Evolutionary conservation across 106 monocot genomes (phyloP).

Genomic region (Dioscorea zingiberensis): DNA sequence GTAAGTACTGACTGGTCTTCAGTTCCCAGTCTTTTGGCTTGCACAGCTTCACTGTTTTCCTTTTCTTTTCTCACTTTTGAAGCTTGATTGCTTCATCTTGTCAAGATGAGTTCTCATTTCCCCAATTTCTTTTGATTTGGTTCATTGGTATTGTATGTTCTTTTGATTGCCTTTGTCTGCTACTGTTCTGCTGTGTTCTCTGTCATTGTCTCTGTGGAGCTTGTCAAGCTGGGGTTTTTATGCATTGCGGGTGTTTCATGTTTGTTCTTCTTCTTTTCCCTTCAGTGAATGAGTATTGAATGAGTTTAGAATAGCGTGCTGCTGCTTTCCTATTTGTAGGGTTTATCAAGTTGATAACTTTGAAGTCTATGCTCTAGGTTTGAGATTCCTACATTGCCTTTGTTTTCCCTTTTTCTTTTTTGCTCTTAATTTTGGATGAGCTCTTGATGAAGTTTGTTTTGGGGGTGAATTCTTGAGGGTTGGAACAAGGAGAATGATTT

Average conservation of each 20-base stretch:
- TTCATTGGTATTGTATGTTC: not conserved
- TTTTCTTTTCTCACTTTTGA: not conserved
- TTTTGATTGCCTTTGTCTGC: not conserved
- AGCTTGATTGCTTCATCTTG: not conserved
- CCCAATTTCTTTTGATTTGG: not conserved
- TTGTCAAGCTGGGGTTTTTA: too few species aligned
- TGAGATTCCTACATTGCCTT: not conserved
- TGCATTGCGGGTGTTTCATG: too few species aligned
- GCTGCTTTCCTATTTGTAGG: not conserved
- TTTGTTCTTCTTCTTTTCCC: too few species aligned
- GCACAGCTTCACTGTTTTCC: not conserved
- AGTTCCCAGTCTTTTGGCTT: conserved; percentile 11
- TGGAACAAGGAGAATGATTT: not conserved
- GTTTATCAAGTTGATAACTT: too few species aligned
- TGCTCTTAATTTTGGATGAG: not conserved
- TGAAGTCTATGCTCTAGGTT: too few species aligned
- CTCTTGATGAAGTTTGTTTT: not conserved
- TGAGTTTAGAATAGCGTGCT: too few species aligned
- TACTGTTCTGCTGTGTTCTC: not conserved
- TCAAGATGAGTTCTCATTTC: not conserved
- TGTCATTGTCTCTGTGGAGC: too few species aligned
- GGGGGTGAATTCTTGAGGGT: too few species aligned
- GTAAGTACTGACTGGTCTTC: conserved; percentile 20
- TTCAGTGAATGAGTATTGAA: too few species aligned
- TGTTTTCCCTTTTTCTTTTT: not conserved